These are phyloP conservation scores for Cystobasidium sp. DNA, from an alignment of 1,284 basidiomycete species.

Conservation along the genomic window DNA sequence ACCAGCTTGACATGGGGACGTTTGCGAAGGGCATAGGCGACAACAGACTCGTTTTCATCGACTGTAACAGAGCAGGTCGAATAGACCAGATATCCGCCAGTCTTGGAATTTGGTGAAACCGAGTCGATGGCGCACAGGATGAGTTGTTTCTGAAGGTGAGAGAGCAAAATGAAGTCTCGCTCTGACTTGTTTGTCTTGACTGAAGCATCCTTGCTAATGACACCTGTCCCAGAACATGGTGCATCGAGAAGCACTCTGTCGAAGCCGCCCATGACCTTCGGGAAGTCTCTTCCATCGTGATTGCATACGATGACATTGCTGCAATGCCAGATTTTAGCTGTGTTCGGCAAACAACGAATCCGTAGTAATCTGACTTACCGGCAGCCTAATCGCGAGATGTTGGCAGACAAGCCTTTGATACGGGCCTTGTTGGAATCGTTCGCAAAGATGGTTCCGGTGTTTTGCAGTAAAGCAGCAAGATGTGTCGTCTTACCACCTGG, in stretches of 20 bases:
- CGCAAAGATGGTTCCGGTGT: constrained; percentile 96
- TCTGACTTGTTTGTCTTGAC: constrained; percentile 99
- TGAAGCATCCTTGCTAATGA: constrained; percentile 95
- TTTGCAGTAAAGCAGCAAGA: constrained; percentile 93
- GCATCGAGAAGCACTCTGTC: constrained; percentile 95
- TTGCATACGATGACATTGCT: constrained; percentile 98
- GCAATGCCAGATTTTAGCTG: neutral
- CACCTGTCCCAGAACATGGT: constrained; percentile 96
- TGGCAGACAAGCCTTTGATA: constrained; percentile 94
- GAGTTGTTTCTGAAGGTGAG: constrained; percentile 97
- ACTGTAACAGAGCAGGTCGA: constrained; percentile 98
- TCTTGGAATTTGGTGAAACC: constrained; percentile 82
- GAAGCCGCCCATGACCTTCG: constrained; percentile 99
- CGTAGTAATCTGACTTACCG: constrained; percentile 49
- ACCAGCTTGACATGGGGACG: constrained; percentile 94
- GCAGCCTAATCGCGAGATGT: constrained; percentile 95
- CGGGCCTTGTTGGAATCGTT: constrained; percentile 95
- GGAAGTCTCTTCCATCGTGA: constrained; percentile 96
- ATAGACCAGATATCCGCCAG: constrained; percentile 94
- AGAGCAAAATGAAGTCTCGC: constrained; percentile 90
- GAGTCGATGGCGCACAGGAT: constrained; percentile 98
- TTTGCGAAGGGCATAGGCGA: constrained; percentile 97
- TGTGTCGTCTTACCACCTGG: constrained; percentile 98
- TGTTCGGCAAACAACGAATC: neutral
- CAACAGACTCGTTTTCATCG: constrained; percentile 97